Conservation (phyloP, 1,139 yeast genomes). For the Yamadazyma sp. region DNA sequence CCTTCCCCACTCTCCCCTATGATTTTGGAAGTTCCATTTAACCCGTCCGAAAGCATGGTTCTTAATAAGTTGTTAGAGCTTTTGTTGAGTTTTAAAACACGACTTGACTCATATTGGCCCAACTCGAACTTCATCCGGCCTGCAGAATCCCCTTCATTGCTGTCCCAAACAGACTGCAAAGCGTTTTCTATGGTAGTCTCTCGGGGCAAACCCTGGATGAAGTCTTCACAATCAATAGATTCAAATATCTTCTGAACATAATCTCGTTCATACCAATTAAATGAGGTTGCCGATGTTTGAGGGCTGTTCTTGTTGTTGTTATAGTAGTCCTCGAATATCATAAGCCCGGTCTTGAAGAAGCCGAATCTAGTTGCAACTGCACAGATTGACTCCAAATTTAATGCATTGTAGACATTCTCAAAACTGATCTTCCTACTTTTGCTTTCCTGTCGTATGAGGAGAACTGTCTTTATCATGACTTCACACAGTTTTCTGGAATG, state of each 20-base stretch:
- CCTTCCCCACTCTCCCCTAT: slow-evolving; percentile 15
- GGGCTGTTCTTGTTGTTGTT: not conserved
- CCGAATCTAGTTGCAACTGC: slow-evolving; percentile 35
- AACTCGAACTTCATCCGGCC: slow-evolving; percentile 53
- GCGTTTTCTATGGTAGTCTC: slow-evolving; percentile 55
- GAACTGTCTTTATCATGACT: slow-evolving; percentile 23
- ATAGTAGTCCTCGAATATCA: slow-evolving; percentile 53
- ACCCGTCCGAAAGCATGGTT: slow-evolving; percentile 47
- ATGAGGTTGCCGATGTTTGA: not conserved
- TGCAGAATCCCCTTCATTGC: slow-evolving; percentile 26
- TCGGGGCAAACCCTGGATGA: slow-evolving; percentile 62
- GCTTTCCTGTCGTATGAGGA: slow-evolving; percentile 47
- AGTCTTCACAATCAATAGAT: slow-evolving; percentile 58
- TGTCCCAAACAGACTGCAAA: slow-evolving; percentile 37
- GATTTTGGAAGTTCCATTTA: slow-evolving; percentile 47
- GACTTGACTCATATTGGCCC: slow-evolving; percentile 53
- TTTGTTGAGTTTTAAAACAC: slow-evolving; percentile 19
- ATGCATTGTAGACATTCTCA: slow-evolving; percentile 27
- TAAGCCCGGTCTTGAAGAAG: slow-evolving; percentile 46
- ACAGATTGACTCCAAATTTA: slow-evolving; percentile 34
- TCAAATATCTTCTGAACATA: slow-evolving; percentile 43
- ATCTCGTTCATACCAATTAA: slow-evolving; percentile 15
- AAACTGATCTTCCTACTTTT: slow-evolving; percentile 33
- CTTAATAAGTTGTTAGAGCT: slow-evolving; percentile 21
- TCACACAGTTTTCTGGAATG: slow-evolving; percentile 8